These are phyloP conservation scores for Termitomyces sp. DNA, from an alignment of 768 basidiomycete species.

Conservation along the genomic window DNA sequence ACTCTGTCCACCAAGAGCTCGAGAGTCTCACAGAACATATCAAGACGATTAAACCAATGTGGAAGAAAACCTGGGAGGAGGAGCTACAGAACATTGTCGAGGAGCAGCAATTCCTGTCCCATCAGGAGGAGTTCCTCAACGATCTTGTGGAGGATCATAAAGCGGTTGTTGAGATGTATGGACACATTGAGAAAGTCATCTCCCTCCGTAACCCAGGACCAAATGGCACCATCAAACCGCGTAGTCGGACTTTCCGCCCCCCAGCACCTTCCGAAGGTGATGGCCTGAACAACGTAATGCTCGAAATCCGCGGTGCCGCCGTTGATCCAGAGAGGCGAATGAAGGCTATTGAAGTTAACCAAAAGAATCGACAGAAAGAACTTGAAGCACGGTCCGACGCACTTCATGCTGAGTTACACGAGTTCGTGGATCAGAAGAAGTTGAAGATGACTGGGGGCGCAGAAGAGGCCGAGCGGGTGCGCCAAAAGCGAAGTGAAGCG, in stretches of 20 bases:
- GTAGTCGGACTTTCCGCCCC: constrained; percentile 53
- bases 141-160: constrained; percentile 93
- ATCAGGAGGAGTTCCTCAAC: constrained; percentile 87
- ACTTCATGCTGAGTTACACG: constrained; percentile 77
- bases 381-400: constrained; percentile 72
- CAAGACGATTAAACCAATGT: constrained; percentile 88
- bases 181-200: constrained; percentile 89
- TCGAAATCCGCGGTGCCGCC: constrained; percentile 83
- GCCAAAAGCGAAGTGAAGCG: constrained; percentile 80
- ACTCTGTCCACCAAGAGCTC: constrained; percentile 62
- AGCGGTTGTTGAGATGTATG: constrained; percentile 81
- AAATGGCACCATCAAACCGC: constrained; percentile 24
- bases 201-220: constrained; percentile 53
- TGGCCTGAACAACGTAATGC: constrained; percentile 76
- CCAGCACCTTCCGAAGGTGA: constrained; percentile 63
- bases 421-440: constrained; percentile 86
- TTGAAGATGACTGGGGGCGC: constrained; percentile 95
- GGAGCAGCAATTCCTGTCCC: constrained; percentile 90
- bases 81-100: constrained; percentile 96
- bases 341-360: constrained; percentile 90
- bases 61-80: constrained; percentile 98
- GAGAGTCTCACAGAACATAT: constrained; percentile 81
- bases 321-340: constrained; percentile 81
- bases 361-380: constrained; percentile 77
- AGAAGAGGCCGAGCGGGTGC: constrained; percentile 84